Base-by-base conservation (phyloP, 768 basidiomycete species). In the Gloeopeniophorella convolvens region DNA sequence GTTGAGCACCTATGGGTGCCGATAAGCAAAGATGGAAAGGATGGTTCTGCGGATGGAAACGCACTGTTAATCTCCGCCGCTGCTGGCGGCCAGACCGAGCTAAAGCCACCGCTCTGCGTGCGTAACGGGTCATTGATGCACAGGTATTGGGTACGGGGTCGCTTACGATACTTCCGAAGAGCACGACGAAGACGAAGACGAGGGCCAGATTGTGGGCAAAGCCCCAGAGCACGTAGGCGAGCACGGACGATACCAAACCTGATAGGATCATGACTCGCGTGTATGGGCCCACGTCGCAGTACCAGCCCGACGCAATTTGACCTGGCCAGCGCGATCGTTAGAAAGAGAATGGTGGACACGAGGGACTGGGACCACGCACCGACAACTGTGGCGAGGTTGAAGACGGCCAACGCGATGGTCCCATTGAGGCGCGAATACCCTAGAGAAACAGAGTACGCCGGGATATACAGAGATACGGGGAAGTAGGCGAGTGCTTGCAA, bases 401-500 rank as follows among this genome's bases (percentile, higher is more conserved):
- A 63, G 12, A 60, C 18, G 21, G 60, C 59, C 5, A 63, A 56
- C 0, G 54, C 59, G 32, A 60, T 37, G 0, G 60, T 59, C 6
- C 60, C 60, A 3, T 57, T 57, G 0, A 59, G 50, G 8, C 57
- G 59, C 3, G 59, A 58, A 20, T 48, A 31, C 2, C 56, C 55
- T 6, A 60, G 48, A 10, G 58, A 32, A 3, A 48, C 56, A 4
- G 56, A 44, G 52, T 59, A 63, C 4, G 54, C 50, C 4, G 62
- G 55, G 12, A 60, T 61, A 37, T 63, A 62, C 3, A 62, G 52
- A 8, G 60, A 63, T 2, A 59, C 62, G 20, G 59, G 60, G 54
- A 60, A 60, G 45, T 59, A 62, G n/a, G 58, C 57, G 18, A 63
- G 46, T 8, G 60, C 60, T 46, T 63, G 60, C 7, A 63, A 41